phyloP scores from a whole-genome alignment of 768 basidiomycete species.

The Russula dissimulans region DNA sequence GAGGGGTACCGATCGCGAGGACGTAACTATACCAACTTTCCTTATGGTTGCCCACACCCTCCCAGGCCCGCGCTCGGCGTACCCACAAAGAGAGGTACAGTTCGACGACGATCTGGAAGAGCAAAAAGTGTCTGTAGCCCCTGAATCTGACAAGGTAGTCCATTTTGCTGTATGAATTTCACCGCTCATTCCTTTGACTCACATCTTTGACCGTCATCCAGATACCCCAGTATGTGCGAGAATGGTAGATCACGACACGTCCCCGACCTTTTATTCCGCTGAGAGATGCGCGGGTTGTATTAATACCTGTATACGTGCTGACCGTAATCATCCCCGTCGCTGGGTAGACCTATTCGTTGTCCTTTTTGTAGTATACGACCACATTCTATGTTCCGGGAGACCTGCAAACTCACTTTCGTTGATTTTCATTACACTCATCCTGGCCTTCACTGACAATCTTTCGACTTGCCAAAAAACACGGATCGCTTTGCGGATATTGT shows the following conservation, averaged over 20 bases:
- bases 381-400: not conserved
- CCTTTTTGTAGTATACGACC: not conserved
- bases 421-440: not conserved
- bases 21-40: constrained; percentile 17
- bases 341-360: not conserved
- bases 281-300: constrained; percentile 9
- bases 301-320: constrained; percentile 5
- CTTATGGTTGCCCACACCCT: constrained; percentile 18
- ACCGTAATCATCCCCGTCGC: not conserved
- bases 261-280: not conserved
- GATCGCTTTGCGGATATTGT: not conserved
- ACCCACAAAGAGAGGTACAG: not conserved
- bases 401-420: constrained; percentile 2
- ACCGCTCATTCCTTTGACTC: not conserved
- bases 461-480: not conserved
- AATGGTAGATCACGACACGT: constrained; percentile 1
- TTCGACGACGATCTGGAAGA: not conserved
- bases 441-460: not conserved
- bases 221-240: constrained; percentile 7
- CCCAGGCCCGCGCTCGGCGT: not conserved
- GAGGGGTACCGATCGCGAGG: constrained; percentile 18
- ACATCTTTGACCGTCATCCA: not conserved
- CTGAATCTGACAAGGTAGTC: constrained; percentile 13
- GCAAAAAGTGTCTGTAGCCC: constrained; percentile 9
- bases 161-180: not conserved